Evolutionary conservation across 768 basidiomycete species (phyloP), one percentile per base, ranked within the genome.

Genomic region (Calocera viscosa): DNA sequence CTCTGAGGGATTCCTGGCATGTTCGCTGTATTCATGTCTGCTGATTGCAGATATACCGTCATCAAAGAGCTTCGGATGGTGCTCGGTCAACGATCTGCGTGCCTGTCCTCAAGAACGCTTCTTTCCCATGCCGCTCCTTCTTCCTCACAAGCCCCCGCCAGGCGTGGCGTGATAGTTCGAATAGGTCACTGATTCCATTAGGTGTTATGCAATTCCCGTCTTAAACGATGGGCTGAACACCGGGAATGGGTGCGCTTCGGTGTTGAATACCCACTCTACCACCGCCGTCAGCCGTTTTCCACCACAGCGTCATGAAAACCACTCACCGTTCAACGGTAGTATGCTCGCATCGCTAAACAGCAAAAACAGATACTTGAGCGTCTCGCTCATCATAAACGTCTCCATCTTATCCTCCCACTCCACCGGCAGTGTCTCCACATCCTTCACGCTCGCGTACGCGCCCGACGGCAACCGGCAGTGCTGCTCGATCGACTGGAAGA

Each of bases 371-470:
- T 96, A 96, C 75, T 97, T 94, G 68, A 94, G 76, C 5, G 91
- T 94, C 76, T 93, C 91, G 71, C 89, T 88, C 91, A 96, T 80
- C 76, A 94, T 83, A 78, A 94, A 96, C 14, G 94, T 94, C 78
- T 97, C 94, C 94, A 96, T 95, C 75, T 89, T 87, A 76, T 97
- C 92, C 69, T 91, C 87, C 67, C 83, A 79, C 72, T 79, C 78
- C 1, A 80, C 83, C 0, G 88, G 86, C 11, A 86, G 78, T 68
- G 84, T 81, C 75, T 95, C 91, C 11, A 97, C 94, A 72, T 96
- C 91, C 67, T 87, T 75, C 53, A 97, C 81, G 38, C 85, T 84
- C 19, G 90, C 89, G 72, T 89, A 97, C 10, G 94, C 94, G 22
- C 94, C 94, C 0, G 79, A 81, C n/a, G 81, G 77, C 24, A 93